A percentile compares a stretch with the other conserved stretches of the same genome.
Evolutionary conservation across 2,329 filamentous ascomycete species (phyloP).

Genomic region (Calonectria fujianensis): DNA sequence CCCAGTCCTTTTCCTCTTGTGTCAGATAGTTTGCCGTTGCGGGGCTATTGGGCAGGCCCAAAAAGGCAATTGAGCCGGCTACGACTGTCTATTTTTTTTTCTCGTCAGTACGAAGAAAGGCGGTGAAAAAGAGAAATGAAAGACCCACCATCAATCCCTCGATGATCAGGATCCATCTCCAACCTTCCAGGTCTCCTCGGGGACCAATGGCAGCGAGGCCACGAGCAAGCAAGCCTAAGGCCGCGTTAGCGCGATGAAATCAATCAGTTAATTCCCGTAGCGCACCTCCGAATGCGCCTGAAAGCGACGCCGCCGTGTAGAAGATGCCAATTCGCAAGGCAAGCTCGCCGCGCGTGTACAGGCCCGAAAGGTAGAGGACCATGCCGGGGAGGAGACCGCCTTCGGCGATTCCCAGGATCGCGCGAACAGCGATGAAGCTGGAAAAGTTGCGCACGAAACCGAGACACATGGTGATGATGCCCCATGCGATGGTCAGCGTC

Average conservation of each 20-base stretch:
- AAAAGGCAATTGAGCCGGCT: slow-evolving; percentile 10
- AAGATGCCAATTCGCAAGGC: slow-evolving; percentile 80
- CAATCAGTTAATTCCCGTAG: not conserved
- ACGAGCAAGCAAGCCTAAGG: not conserved
- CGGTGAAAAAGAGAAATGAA: not conserved
- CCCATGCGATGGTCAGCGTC: slow-evolving; percentile 74
- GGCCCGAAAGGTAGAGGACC: slow-evolving; percentile 78
- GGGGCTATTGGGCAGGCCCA: slow-evolving; percentile 15
- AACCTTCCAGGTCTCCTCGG: not conserved
- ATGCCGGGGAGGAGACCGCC: slow-evolving; percentile 72
- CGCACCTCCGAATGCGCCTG: not conserved
- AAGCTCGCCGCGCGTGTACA: slow-evolving; percentile 77
- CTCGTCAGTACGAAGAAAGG: not conserved
- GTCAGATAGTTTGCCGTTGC: slow-evolving; percentile 1
- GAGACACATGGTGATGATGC: slow-evolving; percentile 74
- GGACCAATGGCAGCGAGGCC: slow-evolving; percentile 10
- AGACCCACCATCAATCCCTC: slow-evolving; percentile 19
- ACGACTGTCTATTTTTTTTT: not conserved
- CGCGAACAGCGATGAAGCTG: slow-evolving; percentile 74
- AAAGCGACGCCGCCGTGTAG: slow-evolving; percentile 61
- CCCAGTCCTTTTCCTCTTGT: slow-evolving; percentile 8
- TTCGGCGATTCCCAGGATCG: slow-evolving; percentile 31
- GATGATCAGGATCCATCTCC: slow-evolving; percentile 16
- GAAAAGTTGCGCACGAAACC: slow-evolving; percentile 72
- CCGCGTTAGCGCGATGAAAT: not conserved